A percentile compares a stretch with the other conserved stretches of the same genome.
Conservation (phyloP, 352 stramenopile species). For the Pilasporangium apinafurcum region DNA sequence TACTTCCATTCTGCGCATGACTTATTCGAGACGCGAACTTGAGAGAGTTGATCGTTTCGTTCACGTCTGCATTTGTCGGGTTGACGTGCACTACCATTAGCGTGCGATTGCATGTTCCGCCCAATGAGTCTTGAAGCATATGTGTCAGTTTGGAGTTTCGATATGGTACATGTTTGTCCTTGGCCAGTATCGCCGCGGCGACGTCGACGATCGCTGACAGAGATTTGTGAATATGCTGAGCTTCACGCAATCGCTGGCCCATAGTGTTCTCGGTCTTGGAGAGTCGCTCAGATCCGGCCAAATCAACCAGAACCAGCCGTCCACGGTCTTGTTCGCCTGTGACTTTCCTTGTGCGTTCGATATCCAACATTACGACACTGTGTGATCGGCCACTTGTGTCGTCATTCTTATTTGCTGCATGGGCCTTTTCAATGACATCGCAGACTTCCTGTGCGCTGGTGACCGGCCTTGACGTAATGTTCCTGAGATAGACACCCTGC, state of each 20-base stretch:
- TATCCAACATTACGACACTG: slow-evolving; percentile 50
- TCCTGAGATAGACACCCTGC: slow-evolving; percentile 61
- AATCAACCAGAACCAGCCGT: slow-evolving; percentile 64
- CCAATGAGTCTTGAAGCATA: slow-evolving; percentile 71
- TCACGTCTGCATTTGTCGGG: slow-evolving; percentile 33
- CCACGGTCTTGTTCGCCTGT: slow-evolving; percentile 32
- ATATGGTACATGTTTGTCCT: slow-evolving; percentile 81
- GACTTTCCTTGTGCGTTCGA: slow-evolving; percentile 36
- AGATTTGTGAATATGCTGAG: slow-evolving; percentile 81
- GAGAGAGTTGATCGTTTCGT: slow-evolving; percentile 70
- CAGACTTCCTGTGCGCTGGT: slow-evolving; percentile 26
- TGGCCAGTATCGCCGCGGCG: slow-evolving; percentile 49
- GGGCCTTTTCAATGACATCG: slow-evolving; percentile 21
- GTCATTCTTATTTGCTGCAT: slow-evolving; percentile 17
- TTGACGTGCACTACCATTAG: slow-evolving; percentile 68
- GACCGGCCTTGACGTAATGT: slow-evolving; percentile 37
- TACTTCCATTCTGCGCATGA: slow-evolving; percentile 27
- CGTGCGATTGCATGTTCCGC: slow-evolving; percentile 26
- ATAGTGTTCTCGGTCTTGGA: slow-evolving; percentile 36
- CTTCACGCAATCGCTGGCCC: slow-evolving; percentile 36
- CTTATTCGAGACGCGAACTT: slow-evolving; percentile 69
- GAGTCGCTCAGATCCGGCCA: slow-evolving; percentile 72
- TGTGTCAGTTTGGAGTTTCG: slow-evolving; percentile 85
- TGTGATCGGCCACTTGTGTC: slow-evolving; percentile 53
- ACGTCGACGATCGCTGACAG: slow-evolving; percentile 71